These are phyloP conservation scores for Populus simonii DNA, from an alignment of 345 rosid species.

Conservation along the genomic window DNA sequence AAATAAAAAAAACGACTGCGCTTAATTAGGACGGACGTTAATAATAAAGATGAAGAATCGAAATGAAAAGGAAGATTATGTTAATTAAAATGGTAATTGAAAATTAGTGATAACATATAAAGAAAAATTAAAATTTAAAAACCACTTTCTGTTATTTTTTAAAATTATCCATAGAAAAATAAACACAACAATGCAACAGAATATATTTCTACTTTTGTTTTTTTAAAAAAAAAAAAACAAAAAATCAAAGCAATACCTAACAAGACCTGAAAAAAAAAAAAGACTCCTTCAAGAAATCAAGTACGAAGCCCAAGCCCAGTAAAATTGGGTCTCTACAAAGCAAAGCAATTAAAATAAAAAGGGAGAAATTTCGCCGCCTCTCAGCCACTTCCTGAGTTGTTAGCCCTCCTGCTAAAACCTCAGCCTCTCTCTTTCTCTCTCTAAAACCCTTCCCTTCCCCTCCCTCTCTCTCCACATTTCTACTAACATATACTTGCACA, in stretches of 20 bases:
- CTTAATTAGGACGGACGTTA: too few relatives aligned
- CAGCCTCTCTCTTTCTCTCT: neutral
- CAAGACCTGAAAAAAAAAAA: too few relatives aligned
- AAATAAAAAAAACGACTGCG: too few relatives aligned
- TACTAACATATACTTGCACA: neutral
- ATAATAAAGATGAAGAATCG: too few relatives aligned
- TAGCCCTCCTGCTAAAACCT: conserved; percentile 15
- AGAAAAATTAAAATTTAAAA: too few relatives aligned
- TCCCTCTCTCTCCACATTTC: neutral
- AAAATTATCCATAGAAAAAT: too few relatives aligned
- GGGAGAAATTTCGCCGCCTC: conserved; percentile 18
- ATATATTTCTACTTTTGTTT: too few relatives aligned
- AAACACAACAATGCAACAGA: too few relatives aligned
- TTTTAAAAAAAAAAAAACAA: neutral
- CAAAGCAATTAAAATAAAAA: neutral
- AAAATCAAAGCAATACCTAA: neutral
- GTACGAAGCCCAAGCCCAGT: neutral
- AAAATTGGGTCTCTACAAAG: neutral
- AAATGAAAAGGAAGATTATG: too few relatives aligned
- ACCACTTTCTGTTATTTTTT: too few relatives aligned
- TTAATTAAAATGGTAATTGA: too few relatives aligned
- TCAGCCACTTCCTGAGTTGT: conserved; percentile 13
- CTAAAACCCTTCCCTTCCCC: neutral
- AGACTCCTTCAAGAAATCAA: neutral
- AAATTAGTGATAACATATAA: too few relatives aligned